These are phyloP conservation scores for Berberis vulgaris DNA, from an alignment of 164 flowering plant genomes.

Conservation along the genomic window DNA sequence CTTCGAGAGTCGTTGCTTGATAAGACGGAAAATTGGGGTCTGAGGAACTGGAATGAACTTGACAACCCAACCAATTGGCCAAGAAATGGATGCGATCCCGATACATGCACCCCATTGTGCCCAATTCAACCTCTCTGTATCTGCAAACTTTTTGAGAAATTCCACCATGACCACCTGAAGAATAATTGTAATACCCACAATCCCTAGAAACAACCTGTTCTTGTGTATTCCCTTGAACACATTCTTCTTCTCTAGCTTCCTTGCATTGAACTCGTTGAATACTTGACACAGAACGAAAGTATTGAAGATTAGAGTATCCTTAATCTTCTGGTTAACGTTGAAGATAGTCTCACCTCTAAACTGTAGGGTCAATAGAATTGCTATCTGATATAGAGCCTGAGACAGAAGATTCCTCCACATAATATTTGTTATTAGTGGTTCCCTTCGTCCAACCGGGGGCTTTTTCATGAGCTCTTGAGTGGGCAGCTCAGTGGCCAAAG, in stretches of 20 bases:
- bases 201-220: constrained; percentile 51
- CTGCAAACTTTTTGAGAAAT: constrained; percentile 56
- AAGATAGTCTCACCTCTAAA: constrained; percentile 48
- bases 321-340: constrained; percentile 28
- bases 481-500: constrained; percentile 73
- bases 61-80: constrained; percentile 57
- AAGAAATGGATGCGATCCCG: constrained; percentile 37
- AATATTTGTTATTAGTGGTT: constrained; percentile 55
- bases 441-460: constrained; percentile 55
- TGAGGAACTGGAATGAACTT: constrained; percentile 44
- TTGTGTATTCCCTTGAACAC: constrained; percentile 47
- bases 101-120: constrained; percentile 45
- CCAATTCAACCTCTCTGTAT: constrained; percentile 38
- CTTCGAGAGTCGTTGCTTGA: neutral
- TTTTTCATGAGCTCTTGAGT: constrained; percentile 48
- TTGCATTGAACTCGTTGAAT: constrained; percentile 64
- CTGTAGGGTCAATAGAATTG: constrained; percentile 46
- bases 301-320: constrained; percentile 58
- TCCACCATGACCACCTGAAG: constrained; percentile 70
- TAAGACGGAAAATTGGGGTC: neutral
- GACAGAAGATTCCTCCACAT: constrained; percentile 79
- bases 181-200: constrained; percentile 39
- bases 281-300: constrained; percentile 70
- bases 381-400: constrained; percentile 57
- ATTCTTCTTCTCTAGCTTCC: constrained; percentile 55